Evolutionary conservation across 352 stramenopile species (phyloP).

Genomic region (Detonula confervacea): DNA sequence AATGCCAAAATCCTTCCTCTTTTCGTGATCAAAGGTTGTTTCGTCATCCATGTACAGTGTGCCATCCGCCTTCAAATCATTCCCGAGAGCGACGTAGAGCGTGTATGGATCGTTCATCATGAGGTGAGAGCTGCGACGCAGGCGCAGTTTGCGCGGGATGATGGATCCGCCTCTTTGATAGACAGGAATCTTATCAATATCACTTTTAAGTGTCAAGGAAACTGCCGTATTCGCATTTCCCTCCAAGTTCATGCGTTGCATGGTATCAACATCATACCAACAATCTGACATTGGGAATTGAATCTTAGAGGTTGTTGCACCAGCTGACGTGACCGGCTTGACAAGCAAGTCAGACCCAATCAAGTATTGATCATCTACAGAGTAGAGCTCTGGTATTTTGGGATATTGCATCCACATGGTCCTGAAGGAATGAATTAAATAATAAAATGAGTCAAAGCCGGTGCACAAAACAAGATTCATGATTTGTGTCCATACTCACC

Average conservation of each 20-base stretch:
- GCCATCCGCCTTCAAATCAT: conserved; percentile 86
- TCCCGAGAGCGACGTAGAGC: conserved; percentile 92
- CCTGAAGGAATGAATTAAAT: conserved; percentile 61
- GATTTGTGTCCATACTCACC: conserved; percentile 42
- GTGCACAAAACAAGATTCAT: neutral
- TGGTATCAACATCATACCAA: conserved; percentile 92
- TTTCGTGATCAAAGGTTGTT: conserved; percentile 86
- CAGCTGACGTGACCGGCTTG: conserved; percentile 92
- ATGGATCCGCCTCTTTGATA: conserved; percentile 96
- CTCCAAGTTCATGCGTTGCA: conserved; percentile 44
- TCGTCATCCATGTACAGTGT: conserved; percentile 97
- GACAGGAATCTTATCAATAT: conserved; percentile 94
- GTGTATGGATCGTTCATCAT: conserved; percentile 98
- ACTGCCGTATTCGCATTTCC: conserved; percentile 31
- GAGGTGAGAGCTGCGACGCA: conserved; percentile 91
- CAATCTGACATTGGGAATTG: conserved; percentile 89
- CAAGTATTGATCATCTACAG: conserved; percentile 94
- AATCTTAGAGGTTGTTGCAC: conserved; percentile 88
- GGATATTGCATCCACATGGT: conserved; percentile 97
- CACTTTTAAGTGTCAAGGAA: conserved; percentile 65
- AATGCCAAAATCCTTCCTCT: conserved; percentile 63
- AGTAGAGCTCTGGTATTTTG: conserved; percentile 81
- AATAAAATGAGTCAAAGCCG: conserved; percentile 1
- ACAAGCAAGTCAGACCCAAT: conserved; percentile 94
- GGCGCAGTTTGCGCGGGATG: conserved; percentile 93